phyloP scores from a whole-genome alignment of 257 asterid species.

The Solanum chmielewskii region DNA sequence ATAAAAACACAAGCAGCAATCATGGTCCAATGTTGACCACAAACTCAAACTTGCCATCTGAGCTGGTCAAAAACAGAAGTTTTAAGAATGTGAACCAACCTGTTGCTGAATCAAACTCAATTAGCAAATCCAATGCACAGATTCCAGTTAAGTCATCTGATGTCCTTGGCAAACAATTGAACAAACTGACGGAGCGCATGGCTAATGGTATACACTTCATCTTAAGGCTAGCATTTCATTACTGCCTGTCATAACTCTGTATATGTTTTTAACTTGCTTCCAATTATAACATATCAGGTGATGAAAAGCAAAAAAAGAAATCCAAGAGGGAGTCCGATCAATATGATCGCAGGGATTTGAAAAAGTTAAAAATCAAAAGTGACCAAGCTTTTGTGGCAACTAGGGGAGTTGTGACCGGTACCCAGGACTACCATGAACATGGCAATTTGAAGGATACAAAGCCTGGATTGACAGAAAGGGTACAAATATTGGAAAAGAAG shows the following conservation, averaged over 20 bases:
- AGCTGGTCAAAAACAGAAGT: conserved; percentile 25
- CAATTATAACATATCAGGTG: conserved; percentile 39
- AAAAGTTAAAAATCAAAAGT: conserved; percentile 28
- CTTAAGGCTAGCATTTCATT: conserved; percentile 6
- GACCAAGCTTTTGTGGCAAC: conserved; percentile 24
- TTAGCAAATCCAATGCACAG: conserved; percentile 20
- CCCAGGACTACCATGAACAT: conserved; percentile 19
- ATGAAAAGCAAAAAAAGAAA: conserved; percentile 40
- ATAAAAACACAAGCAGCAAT: conserved; percentile 21
- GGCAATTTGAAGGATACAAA: conserved; percentile 16
- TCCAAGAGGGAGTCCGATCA: conserved; percentile 34
- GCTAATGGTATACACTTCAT: conserved; percentile 38
- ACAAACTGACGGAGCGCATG: conserved; percentile 36
- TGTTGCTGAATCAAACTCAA: conserved; percentile 19
- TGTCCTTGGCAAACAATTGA: conserved; percentile 17
- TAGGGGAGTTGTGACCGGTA: conserved; percentile 21
- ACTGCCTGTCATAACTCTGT: conserved; percentile 2
- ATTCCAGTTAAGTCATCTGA: conserved; percentile 19
- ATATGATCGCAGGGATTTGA: conserved; percentile 22
- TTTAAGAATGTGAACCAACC: conserved; percentile 38
- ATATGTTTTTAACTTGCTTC: conserved; percentile 9
- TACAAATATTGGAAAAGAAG: conserved; percentile 24
- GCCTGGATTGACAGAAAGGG: conserved; percentile 16
- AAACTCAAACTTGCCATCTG: conserved; percentile 20
- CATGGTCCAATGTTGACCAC: conserved; percentile 9